Base-by-base conservation (phyloP, 768 basidiomycete species). In the Suillus brevipes region DNA sequence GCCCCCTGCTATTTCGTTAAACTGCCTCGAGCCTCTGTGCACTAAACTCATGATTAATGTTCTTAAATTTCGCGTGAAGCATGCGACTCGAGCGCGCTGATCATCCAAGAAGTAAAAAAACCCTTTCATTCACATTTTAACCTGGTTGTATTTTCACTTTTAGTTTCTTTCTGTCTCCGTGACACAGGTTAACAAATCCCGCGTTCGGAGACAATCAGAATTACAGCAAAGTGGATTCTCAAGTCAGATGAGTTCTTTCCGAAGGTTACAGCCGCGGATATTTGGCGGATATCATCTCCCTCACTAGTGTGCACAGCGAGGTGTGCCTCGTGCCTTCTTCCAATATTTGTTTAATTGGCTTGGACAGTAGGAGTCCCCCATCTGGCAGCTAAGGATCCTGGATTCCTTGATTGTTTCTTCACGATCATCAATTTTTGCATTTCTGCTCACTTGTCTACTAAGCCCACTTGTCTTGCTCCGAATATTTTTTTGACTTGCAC, bases 201-300 rank as follows among this genome's bases (percentile, higher is more conserved):
- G 62, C 56, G 52, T 68, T 66, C 66, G 52, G 38, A 31, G 47
- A 67, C 55, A 63, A 63, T 70, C 65, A 71, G 61, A 38, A 64
- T 67, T 66, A 71, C 56, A 60, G 66, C 66, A 67, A 74, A 69
- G 62, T 52, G 61, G 65, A 65, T 62, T 60, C 40, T 52, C 25
- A 64, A 50, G 50, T 64, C 67, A 65, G 67, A 67, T 70, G 52
- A 50, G 67, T 60, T 62, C 53, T 67, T 62, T 47, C 65, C 52
- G 36, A n/a, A 34, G 64, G 64, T 74, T 74, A 75, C 65, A 65
- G 68, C 74, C 76, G 76, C 74, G 74, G 76, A 74, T 74, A 72
- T 74, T 12, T 36, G 34, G 34, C 34, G 34, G 34, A 8, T 36
- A 36, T 36, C 59, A 68, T 62, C 62, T 64, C 53, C 69, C 65